Percentiles rank a stretch among this genome's conserved stretches.
Evolutionary conservation across 169 alveolate genomes (phyloP).

Genomic region (Eimeria maxima): DNA sequence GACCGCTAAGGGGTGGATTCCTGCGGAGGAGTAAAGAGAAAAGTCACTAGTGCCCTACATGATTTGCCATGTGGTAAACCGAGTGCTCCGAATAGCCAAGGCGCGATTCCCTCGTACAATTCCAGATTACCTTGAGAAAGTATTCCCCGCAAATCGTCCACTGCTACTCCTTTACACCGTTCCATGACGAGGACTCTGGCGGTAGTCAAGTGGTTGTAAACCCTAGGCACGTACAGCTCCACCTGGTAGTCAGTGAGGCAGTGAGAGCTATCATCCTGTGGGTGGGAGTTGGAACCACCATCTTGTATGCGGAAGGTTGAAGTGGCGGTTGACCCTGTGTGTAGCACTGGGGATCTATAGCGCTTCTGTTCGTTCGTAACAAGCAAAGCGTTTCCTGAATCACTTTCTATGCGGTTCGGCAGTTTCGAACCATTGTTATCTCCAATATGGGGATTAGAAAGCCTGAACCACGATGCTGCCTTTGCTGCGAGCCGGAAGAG

Average conservation of each 20-base stretch:
- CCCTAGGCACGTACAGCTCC: constrained; percentile 78
- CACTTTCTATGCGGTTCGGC: not conserved
- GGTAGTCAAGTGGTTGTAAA: constrained; percentile 57
- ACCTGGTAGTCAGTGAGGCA: constrained; percentile 45
- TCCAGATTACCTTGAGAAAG: constrained; percentile 51
- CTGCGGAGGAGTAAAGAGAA: constrained; percentile 12
- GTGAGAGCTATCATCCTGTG: not conserved
- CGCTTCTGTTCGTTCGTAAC: not conserved
- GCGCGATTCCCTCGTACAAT: not conserved
- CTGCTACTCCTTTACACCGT: constrained; percentile 77
- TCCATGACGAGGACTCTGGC: constrained; percentile 84
- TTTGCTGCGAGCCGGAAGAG: constrained; percentile 43
- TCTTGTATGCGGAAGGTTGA: not conserved
- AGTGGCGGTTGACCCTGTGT: not conserved
- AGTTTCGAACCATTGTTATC: not conserved
- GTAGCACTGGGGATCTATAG: not conserved
- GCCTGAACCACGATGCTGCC: constrained; percentile 15
- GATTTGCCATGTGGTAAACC: not conserved
- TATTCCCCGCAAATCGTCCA: constrained; percentile 70
- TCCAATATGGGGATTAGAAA: not conserved
- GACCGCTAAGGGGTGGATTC: constrained; percentile 83
- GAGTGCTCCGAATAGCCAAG: not conserved
- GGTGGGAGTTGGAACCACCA: not conserved
- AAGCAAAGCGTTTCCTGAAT: not conserved
- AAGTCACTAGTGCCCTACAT: not conserved